Evolutionary conservation across 345 rosid genomes (phyloP), one percentile per base, ranked within the genome.

Genomic region (Pistacia vera): DNA sequence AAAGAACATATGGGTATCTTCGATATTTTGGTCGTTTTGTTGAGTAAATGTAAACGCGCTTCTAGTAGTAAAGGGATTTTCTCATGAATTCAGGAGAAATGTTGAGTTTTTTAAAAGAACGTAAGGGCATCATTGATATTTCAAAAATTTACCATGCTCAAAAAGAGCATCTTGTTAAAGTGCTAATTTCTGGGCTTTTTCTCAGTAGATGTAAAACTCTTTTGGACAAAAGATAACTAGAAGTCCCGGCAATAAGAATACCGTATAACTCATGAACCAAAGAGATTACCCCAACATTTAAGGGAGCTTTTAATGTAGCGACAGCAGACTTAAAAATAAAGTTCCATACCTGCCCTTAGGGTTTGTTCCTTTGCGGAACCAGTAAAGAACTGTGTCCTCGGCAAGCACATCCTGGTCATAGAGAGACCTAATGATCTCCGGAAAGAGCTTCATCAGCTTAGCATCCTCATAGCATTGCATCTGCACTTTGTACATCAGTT

Each of bases 401-500:
- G 92, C 98, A 55, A 97, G 99, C 35, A 97, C 97, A 80, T 97
- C 99, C 46, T 92, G 90, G 5, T 94, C 97, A 76, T 97, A 97
- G 46, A 97, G 96, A 35, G 93, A 81, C 77, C 92, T 89, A 74
- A 93, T 90, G 52, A 92, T 90, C 76, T 93, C 99, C 2, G 98
- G 98, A 77, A 96, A 96, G 55, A 96, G 85, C 85, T 97, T 97
- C 99, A 94, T 91, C 79, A 97, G 90, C 85, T 97, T 97, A 10
- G 98, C 93, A 81, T 96, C 99, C 85, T 94, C 99, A 41, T 97
- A 94, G 82, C 97, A 97, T 77, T 97, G 99, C 96, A 93, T 88
- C 85, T 97, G 99, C 59, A 94, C 96, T 80, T 97, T 94, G 85
- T 97, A 97, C 76, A 94, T 77, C 44, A 97, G 94, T 76, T 97